Conservation (phyloP, 768 basidiomycete genomes). For the Agaricus sinodeliciosus region DNA sequence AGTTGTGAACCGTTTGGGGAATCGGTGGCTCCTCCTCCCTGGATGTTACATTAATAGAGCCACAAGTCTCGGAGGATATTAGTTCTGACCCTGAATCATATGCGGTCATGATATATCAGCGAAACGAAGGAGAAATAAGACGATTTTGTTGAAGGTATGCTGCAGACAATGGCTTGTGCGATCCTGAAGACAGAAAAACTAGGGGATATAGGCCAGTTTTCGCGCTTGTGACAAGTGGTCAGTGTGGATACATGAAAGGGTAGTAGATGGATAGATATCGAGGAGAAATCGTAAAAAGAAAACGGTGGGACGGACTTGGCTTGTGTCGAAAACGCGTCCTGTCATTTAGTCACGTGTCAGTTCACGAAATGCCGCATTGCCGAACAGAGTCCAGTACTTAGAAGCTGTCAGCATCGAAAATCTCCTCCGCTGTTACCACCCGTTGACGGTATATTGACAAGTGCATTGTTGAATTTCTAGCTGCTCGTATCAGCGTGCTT, state of each 20-base stretch:
- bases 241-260: background rate
- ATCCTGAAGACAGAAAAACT: background rate
- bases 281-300: background rate
- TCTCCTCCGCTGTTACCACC: too few species aligned
- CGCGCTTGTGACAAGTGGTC: background rate
- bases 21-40: constrained; percentile 14
- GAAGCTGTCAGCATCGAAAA: too few species aligned
- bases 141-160: background rate
- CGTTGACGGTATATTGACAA: too few species aligned
- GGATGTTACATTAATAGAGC: constrained; percentile 12
- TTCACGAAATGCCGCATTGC: background rate
- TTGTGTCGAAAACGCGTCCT: background rate
- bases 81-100: constrained; percentile 11
- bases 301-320: background rate
- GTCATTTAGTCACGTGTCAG: background rate
- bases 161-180: background rate
- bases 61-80: constrained; percentile 6
- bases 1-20: constrained; percentile 50
- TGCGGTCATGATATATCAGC: constrained; percentile 6
- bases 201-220: background rate
- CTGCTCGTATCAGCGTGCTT: too few species aligned
- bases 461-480: too few species aligned
- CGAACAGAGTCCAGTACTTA: background rate
- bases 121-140: background rate
- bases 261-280: background rate